phyloP scores from a whole-genome alignment of 257 asterid genomes.

The Solanum megistacrolobum region DNA sequence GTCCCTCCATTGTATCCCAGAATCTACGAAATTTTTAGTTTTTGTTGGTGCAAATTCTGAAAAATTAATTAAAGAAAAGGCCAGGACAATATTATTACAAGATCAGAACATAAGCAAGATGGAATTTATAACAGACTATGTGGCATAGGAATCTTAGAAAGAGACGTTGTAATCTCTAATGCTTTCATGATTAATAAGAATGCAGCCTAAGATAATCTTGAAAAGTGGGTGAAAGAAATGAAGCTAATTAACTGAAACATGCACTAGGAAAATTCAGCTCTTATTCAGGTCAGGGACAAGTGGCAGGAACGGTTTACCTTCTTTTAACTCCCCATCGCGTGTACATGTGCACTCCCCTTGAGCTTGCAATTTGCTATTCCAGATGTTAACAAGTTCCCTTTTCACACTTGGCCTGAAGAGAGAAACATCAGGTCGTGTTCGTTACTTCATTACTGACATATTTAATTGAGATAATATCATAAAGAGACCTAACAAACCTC shows the following conservation, averaged over 20 bases:
- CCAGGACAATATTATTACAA: neutral
- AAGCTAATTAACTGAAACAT: neutral
- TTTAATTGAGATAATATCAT: neutral
- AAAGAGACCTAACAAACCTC: neutral
- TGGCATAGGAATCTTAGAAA: neutral
- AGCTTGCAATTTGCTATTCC: neutral
- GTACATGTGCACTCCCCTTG: neutral
- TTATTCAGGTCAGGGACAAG: neutral
- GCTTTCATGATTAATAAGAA: neutral
- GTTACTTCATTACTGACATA: neutral
- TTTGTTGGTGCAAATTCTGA: neutral
- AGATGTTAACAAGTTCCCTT: neutral
- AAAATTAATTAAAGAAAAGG: neutral
- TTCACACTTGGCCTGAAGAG: neutral
- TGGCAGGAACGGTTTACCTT: neutral
- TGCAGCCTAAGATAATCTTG: neutral
- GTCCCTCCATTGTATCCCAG: neutral
- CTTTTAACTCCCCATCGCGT: neutral
- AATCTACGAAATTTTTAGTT: no score
- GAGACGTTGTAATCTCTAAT: neutral
- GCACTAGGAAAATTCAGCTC: neutral
- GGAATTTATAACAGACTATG: neutral
- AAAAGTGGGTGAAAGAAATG: neutral
- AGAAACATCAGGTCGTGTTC: neutral
- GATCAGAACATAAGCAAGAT: neutral